These are phyloP conservation scores for Westerdykella ornata DNA, from an alignment of 2,329 filamentous ascomycete species.

Conservation along the genomic window DNA sequence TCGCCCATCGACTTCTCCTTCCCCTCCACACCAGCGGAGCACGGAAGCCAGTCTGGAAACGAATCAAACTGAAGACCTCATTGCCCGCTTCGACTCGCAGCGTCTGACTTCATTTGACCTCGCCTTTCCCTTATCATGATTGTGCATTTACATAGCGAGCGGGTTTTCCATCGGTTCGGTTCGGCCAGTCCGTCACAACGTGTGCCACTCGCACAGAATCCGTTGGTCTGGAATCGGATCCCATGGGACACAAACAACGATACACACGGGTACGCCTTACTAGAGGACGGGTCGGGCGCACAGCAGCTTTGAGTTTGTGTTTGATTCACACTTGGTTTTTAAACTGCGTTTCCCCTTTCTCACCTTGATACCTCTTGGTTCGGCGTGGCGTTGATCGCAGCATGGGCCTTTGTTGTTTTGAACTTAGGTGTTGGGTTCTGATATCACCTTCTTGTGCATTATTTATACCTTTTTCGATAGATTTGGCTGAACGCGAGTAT, in stretches of 20 bases:
- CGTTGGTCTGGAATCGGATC: not conserved
- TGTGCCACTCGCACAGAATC: not conserved
- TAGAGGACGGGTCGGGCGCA: not conserved
- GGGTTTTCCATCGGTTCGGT: slow-evolving; percentile 3
- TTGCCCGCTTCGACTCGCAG: not conserved
- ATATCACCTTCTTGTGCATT: not conserved
- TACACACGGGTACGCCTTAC: not conserved
- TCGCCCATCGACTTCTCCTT: slow-evolving; percentile 39
- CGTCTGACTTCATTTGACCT: not conserved
- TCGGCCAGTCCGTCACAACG: not conserved
- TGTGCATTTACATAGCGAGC: slow-evolving; percentile 27
- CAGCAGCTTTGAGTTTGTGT: not conserved
- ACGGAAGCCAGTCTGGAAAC: slow-evolving; percentile 17
- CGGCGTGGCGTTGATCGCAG: no score
- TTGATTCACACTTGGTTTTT: not conserved
- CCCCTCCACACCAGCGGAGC: slow-evolving; percentile 27
- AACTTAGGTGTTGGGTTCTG: not conserved
- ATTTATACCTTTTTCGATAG: not conserved
- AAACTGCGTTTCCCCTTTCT: not conserved
- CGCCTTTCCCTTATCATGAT: slow-evolving; percentile 14
- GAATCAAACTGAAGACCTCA: slow-evolving; percentile 15
- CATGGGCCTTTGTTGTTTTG: not conserved
- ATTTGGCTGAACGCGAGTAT: not conserved
- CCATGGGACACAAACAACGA: not conserved
- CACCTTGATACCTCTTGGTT: not conserved